Percentiles rank a stretch among this genome's conserved stretches.
phyloP scores from a whole-genome alignment of 352 stramenopile genomes.

The Plasmopara viticola region DNA sequence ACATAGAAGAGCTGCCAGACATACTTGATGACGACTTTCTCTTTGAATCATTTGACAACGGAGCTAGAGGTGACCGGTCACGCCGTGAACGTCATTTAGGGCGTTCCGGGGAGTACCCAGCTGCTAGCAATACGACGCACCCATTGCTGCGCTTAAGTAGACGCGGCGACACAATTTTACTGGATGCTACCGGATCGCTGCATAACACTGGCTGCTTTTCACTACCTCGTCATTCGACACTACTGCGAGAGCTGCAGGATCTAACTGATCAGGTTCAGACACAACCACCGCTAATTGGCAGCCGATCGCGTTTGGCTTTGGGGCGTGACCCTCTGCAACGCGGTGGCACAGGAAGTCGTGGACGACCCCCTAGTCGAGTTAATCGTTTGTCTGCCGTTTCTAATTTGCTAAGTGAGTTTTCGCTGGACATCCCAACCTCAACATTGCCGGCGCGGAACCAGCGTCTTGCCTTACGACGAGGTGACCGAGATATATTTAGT shows the following conservation, averaged over 20 bases:
- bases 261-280: conserved; percentile 72
- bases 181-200: conserved; percentile 25
- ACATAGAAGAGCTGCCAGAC: conserved; percentile 54
- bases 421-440: conserved; percentile 60
- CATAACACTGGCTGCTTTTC: conserved; percentile 29
- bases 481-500: conserved; percentile 46
- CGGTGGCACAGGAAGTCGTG: conserved; percentile 22
- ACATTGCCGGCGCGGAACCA: conserved; percentile 23
- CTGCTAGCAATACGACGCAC: conserved; percentile 20
- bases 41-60: conserved; percentile 50
- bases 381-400: conserved; percentile 66
- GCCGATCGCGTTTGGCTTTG: conserved; percentile 26
- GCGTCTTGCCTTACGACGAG: conserved; percentile 37
- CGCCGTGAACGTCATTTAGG: conserved; percentile 30
- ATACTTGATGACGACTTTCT: conserved; percentile 46
- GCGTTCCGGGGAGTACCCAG: conserved; percentile 17
- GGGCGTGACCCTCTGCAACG: conserved; percentile 45
- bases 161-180: conserved; percentile 27
- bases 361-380: conserved; percentile 50
- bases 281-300: conserved; percentile 36
- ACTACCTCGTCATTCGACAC: conserved; percentile 57
- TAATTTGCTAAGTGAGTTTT: conserved; percentile 79
- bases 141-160: conserved; percentile 37
- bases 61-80: conserved; percentile 25
- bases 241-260: conserved; percentile 71